phyloP scores from a whole-genome alignment of 345 rosid species.

The Theobroma cacao region DNA sequence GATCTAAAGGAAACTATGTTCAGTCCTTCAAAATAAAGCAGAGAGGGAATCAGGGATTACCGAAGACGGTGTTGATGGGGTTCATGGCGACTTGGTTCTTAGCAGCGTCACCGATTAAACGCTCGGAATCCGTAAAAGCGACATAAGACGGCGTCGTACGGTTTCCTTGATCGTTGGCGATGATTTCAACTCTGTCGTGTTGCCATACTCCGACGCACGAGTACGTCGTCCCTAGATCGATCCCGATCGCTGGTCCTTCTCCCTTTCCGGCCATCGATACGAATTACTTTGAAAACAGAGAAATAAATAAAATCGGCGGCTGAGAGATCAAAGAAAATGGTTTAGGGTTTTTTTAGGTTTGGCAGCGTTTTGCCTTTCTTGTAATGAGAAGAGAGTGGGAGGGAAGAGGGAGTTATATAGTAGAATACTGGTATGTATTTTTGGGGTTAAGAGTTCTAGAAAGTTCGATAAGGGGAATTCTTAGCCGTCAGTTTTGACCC shows the following conservation, averaged over 20 bases:
- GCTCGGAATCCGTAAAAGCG: conserved; percentile 50
- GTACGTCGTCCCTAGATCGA: conserved; percentile 54
- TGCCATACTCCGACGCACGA: conserved; percentile 67
- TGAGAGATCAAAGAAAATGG: too few species aligned
- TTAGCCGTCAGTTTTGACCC: conserved; percentile 13
- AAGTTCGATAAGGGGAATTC: conserved; percentile 12
- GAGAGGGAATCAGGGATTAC: conserved; percentile 13
- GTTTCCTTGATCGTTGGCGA: conserved; percentile 60
- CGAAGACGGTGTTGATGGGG: conserved; percentile 58
- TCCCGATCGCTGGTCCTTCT: conserved; percentile 58
- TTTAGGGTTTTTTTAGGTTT: background rate
- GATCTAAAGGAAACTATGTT: background rate
- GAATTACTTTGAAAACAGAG: background rate
- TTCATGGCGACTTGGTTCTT: conserved; percentile 71
- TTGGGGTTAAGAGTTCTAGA: conserved; percentile 18
- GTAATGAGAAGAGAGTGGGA: background rate
- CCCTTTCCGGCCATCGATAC: conserved; percentile 50
- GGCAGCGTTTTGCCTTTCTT: background rate
- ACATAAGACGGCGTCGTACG: conserved; percentile 54
- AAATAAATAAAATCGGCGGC: too few species aligned
- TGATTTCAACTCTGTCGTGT: conserved; percentile 57
- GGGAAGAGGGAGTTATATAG: background rate
- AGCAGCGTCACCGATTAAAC: conserved; percentile 59
- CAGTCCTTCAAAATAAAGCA: background rate
- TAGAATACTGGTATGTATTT: background rate